Evolutionary conservation across 31 red algal genomes (phyloP).

Genomic region (Asparagopsis taxiformis): DNA sequence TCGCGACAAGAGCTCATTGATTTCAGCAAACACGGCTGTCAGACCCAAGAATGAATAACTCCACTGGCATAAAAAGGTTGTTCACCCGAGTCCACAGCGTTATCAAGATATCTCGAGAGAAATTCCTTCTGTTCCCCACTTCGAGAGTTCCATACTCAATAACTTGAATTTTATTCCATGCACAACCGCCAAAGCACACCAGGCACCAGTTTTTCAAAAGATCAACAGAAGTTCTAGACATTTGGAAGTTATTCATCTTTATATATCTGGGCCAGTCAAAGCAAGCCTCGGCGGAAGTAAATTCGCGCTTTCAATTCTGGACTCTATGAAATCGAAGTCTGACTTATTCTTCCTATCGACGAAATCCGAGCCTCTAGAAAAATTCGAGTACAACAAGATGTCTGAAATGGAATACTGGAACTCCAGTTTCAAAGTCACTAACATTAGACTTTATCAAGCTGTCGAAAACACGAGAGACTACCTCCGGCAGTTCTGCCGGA

Average conservation of each 20-base stretch:
- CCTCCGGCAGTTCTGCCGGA: neutral
- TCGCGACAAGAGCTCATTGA: neutral
- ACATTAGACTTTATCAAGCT: neutral
- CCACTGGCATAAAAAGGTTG: neutral
- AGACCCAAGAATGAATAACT: neutral
- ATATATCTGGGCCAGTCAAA: neutral
- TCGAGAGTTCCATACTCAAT: neutral
- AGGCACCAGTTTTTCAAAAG: neutral
- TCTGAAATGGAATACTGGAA: neutral
- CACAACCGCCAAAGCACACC: neutral
- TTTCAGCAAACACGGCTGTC: neutral
- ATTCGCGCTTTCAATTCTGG: neutral
- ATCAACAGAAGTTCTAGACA: neutral
- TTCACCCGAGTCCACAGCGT: neutral
- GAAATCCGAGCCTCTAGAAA: neutral
- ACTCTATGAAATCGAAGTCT: neutral
- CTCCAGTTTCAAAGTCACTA: no score
- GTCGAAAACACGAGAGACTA: neutral
- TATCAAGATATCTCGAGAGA: neutral
- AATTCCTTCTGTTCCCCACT: neutral
- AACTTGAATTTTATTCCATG: neutral
- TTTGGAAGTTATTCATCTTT: neutral
- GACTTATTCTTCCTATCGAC: neutral
- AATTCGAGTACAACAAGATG: neutral
- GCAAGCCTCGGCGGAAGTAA: neutral